Evolutionary conservation across 2,329 filamentous ascomycete species (phyloP).

Genomic region (Zymoseptoria brevis): DNA sequence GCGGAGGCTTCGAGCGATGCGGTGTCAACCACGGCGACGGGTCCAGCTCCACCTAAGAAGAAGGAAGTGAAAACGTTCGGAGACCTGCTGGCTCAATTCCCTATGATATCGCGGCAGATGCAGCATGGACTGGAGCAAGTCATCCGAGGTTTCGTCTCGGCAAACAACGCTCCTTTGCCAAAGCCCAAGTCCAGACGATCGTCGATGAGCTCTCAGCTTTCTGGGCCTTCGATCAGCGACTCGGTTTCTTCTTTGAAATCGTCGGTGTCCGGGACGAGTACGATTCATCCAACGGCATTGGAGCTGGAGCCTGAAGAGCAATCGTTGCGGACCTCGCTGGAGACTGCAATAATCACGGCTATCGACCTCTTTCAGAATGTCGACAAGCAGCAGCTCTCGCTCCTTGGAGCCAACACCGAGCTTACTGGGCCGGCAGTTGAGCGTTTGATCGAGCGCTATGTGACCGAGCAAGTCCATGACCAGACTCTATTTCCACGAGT

Average conservation of each 20-base stretch:
- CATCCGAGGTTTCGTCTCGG: slow-evolving; percentile 79
- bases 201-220: slow-evolving; percentile 29
- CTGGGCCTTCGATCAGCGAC: slow-evolving; percentile 26
- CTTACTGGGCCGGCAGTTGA: slow-evolving; percentile 88
- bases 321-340: slow-evolving; percentile 76
- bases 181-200: slow-evolving; percentile 28
- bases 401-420: slow-evolving; percentile 86
- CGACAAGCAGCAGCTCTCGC: slow-evolving; percentile 88
- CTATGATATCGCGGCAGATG: slow-evolving; percentile 94
- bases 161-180: slow-evolving; percentile 77
- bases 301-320: slow-evolving; percentile 87
- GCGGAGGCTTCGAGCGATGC: slow-evolving; percentile 23
- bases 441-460: slow-evolving; percentile 86
- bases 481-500: slow-evolving; percentile 74
- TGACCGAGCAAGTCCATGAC: slow-evolving; percentile 87
- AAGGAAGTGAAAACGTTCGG: slow-evolving; percentile 88
- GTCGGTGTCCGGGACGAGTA: slow-evolving; percentile 32
- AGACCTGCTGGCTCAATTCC: slow-evolving; percentile 83
- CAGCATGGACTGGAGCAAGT: slow-evolving; percentile 81
- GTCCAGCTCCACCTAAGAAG: slow-evolving; percentile 54
- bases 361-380: slow-evolving; percentile 95
- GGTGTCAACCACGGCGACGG: slow-evolving; percentile 13
- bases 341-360: slow-evolving; percentile 84
- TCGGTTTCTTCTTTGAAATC: slow-evolving; percentile 30
- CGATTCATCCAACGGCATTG: slow-evolving; percentile 42